Percentiles rank a stretch among this genome's conserved stretches.
These are phyloP conservation scores for Tylopilus sp. DNA, from an alignment of 1,284 basidiomycete genomes.

Conservation along the genomic window DNA sequence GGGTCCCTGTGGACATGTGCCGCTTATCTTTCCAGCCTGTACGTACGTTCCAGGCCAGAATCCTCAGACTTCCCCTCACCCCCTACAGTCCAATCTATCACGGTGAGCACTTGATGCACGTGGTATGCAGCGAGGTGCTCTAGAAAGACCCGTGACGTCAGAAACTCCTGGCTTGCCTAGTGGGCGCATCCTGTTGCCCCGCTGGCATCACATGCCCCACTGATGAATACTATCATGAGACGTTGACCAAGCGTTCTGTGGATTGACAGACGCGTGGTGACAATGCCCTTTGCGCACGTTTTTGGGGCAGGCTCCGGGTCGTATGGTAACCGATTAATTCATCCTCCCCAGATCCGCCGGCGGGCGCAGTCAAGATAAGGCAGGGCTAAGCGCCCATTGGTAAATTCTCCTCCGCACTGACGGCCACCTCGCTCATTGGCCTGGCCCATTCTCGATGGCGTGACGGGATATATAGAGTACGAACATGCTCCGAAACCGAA, in stretches of 20 bases:
- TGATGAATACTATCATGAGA: neutral
- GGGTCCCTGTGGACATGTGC: conserved; percentile 20
- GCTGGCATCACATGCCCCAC: neutral
- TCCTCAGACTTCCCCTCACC: too few relatives aligned
- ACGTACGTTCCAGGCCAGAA: conserved; percentile 15
- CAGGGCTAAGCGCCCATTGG: neutral
- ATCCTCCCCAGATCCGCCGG: conserved; percentile 1
- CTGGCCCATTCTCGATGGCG: neutral
- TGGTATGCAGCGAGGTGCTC: neutral
- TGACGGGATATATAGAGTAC: neutral
- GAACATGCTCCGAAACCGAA: neutral
- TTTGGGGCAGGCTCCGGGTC: conserved; percentile 6
- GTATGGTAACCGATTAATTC: conserved; percentile 1
- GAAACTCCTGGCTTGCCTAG: too few relatives aligned
- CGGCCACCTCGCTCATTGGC: neutral
- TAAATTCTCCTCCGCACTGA: conserved; percentile 1
- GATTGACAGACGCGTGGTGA: neutral
- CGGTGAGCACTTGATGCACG: conserved; percentile 8
- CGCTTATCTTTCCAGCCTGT: conserved; percentile 16
- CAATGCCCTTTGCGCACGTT: neutral
- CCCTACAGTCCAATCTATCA: conserved; percentile 3
- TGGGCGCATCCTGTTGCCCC: neutral
- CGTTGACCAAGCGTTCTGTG: too few relatives aligned
- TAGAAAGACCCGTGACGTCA: too few relatives aligned
- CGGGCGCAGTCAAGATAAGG: neutral